These are phyloP conservation scores for Triangularia verruculosa DNA, from an alignment of 2,329 filamentous ascomycete genomes.

Conservation along the genomic window DNA sequence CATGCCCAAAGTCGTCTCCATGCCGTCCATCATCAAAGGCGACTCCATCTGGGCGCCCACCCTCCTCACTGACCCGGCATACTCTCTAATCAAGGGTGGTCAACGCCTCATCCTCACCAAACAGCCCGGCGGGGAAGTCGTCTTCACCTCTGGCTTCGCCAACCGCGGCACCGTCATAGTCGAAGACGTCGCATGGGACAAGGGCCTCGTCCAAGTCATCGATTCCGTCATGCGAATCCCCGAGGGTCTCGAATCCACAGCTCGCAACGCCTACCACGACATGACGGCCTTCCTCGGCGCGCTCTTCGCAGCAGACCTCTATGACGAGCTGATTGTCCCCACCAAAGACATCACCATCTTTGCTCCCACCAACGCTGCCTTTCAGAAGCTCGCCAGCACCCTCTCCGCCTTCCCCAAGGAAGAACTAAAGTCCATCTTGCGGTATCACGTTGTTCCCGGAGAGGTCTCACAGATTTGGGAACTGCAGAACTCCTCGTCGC, in stretches of 20 bases:
- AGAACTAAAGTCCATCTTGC: conserved; percentile 44
- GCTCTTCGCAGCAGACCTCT: conserved; percentile 37
- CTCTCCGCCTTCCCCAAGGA: conserved; percentile 39
- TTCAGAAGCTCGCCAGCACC: conserved; percentile 47
- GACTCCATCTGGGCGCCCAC: conserved; percentile 43
- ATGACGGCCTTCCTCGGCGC: conserved; percentile 43
- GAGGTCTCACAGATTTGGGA: conserved; percentile 50
- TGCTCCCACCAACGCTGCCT: conserved; percentile 51
- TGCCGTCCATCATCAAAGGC: conserved; percentile 38
- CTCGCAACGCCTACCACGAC: conserved; percentile 35
- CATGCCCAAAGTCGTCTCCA: conserved; percentile 47
- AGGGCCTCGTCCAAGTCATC: conserved; percentile 51
- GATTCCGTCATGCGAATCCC: conserved; percentile 52
- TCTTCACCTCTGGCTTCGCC: conserved; percentile 41
- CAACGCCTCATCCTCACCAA: conserved; percentile 48
- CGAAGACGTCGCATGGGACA: conserved; percentile 45
- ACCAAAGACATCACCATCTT: conserved; percentile 52
- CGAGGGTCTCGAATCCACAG: conserved; percentile 35
- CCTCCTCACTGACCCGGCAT: conserved; percentile 40
- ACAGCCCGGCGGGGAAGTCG: conserved; percentile 41
- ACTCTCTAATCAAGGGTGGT: conserved; percentile 48
- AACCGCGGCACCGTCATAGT: conserved; percentile 42
- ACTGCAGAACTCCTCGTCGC: conserved; percentile 45
- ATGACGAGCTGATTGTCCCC: conserved; percentile 41
- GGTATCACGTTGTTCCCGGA: conserved; percentile 55